Conservation (phyloP, 2,329 filamentous ascomycete genomes). For the Albophoma yamanashiensis region DNA sequence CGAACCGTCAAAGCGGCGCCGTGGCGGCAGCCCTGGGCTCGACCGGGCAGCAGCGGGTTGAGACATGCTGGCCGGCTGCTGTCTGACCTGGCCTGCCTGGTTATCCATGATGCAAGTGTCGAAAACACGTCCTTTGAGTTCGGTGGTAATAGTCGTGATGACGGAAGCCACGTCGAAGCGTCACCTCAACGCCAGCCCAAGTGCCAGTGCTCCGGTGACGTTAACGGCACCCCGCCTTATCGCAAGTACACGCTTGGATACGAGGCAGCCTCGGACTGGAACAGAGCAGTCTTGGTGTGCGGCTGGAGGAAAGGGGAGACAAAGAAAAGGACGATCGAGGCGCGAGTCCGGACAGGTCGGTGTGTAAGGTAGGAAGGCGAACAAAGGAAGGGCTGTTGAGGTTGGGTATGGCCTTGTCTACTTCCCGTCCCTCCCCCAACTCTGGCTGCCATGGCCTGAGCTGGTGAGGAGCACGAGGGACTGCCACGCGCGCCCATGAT, state of each 20-base stretch:
- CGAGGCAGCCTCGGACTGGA: neutral
- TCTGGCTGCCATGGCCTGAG: neutral
- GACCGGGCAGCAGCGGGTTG: slow-evolving; percentile 14
- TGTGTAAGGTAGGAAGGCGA: neutral
- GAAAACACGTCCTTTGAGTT: neutral
- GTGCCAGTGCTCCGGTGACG: neutral
- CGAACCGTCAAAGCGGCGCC: slow-evolving; percentile 26
- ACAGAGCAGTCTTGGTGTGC: neutral
- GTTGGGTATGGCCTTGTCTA: neutral
- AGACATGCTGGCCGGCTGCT: slow-evolving; percentile 11
- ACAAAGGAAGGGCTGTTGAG: neutral
- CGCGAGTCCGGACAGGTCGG: neutral
- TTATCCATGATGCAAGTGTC: slow-evolving; percentile 13
- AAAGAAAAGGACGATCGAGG: neutral
- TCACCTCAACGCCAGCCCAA: neutral
- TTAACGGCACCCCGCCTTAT: neutral
- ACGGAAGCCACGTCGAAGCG: neutral
- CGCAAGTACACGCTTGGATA: neutral
- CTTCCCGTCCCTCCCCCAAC: neutral
- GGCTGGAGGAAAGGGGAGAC: neutral
- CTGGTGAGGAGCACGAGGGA: neutral
- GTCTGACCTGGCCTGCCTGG: slow-evolving; percentile 14
- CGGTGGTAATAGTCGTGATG: neutral
- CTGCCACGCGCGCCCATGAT: neutral
- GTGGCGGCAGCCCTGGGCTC: slow-evolving; percentile 18